Base-by-base conservation (phyloP, 2,329 filamentous ascomycete species). In the Pseudophaeomoniella oleicola region DNA sequence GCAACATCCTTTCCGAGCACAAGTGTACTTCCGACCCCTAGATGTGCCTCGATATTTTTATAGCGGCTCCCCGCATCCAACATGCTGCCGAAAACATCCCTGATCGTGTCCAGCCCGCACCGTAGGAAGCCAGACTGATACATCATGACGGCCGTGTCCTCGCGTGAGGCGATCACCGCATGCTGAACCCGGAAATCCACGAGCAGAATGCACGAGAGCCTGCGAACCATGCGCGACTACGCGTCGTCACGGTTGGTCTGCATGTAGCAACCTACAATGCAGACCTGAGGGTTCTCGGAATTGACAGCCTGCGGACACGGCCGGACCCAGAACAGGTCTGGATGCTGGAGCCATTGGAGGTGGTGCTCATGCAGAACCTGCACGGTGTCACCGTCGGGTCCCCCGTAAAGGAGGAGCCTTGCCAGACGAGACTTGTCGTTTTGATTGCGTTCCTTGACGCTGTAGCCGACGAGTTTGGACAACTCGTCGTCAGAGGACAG, bases 191-290 rank as follows among this genome's bases (percentile, higher is more conserved):
- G 22, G n/a, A 27, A 37, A 13, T 37, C 35, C 11, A 32, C 17
- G 14, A 37, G 30, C 3, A 32, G 27, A 13, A 37, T 37, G 11
- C 22, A 37, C 13, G 14, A 15, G 22, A 13, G 13, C 19, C 35
- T 15, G n/a, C 19, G 35, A 4, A 37, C 10, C 35, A 37, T 37
- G 27, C 12, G 30, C 22, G 35, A 37, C 35, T 37, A 37, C 4
- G 35, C 27, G 18, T 15, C 14, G 35, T 37, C 35, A 11, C 22
- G 31, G 22, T 37, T 17, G 4, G 35, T 32, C n/a, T 37, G 4
- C 14, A 37, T 22, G 31, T 30, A 37, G 15, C 35, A 19, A 16
- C 22, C 35, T 6, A 37, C 19, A 16, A 37, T 37, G 22, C 32
- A 30, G 12, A 30, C 35, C 9, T 6, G 10, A 4, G 35, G 17